Evolutionary conservation across 2,329 filamentous ascomycete species (phyloP).

Genomic region (Trichophyton simii): DNA sequence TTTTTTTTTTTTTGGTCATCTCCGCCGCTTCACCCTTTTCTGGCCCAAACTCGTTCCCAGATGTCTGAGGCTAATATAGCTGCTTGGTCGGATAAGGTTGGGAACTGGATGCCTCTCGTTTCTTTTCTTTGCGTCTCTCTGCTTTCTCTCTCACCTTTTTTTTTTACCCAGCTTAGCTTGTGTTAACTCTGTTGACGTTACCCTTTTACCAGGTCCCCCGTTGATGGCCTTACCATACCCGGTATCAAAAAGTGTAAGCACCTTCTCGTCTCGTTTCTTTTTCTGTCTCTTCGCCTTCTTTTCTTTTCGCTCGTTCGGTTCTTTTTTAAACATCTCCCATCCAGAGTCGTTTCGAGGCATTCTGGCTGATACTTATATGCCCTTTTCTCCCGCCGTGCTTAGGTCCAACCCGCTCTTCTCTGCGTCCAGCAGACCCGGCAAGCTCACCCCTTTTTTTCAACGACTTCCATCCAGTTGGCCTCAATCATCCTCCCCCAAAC

Average conservation of each 20-base stretch:
- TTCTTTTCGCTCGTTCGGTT: background rate
- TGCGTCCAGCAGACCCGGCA: background rate
- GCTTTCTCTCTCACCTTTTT: background rate
- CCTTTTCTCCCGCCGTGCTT: background rate
- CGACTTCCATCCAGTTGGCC: too few species aligned
- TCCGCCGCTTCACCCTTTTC: background rate
- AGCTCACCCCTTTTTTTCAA: too few species aligned
- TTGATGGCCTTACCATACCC: slow-evolving; percentile 1
- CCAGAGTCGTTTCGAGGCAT: background rate
- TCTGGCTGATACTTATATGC: background rate
- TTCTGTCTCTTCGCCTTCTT: background rate
- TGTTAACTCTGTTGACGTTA: background rate
- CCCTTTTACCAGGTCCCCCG: background rate
- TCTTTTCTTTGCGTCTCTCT: background rate
- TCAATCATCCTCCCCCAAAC: too few species aligned
- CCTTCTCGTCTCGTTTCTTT: background rate
- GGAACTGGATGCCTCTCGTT: background rate
- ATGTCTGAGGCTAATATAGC: slow-evolving; percentile 2
- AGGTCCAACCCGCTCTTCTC: background rate
- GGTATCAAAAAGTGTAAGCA: background rate
- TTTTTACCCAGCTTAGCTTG: background rate
- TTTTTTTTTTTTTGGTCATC: background rate
- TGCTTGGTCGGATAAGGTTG: background rate
- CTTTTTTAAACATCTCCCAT: background rate
- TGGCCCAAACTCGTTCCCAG: background rate